Evolutionary conservation across 1,284 basidiomycete genomes (phyloP).

Genomic region (Flammula alnicola): DNA sequence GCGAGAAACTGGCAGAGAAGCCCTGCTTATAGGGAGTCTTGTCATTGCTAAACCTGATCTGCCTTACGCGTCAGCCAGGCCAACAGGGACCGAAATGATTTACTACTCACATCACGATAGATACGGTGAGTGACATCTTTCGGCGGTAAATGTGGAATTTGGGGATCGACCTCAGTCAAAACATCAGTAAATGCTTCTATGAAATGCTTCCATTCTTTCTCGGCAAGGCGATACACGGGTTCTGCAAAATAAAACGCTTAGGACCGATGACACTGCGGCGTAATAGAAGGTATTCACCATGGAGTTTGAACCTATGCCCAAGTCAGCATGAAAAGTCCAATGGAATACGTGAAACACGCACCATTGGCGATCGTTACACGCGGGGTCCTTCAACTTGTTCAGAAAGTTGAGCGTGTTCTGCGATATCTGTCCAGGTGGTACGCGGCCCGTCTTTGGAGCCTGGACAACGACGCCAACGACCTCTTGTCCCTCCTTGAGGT

Average conservation of each 20-base stretch:
- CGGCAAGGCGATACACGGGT: conserved; percentile 80
- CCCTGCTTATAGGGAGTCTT: conserved; percentile 91
- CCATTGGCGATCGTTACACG: conserved; percentile 89
- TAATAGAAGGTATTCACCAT: conserved; percentile 50
- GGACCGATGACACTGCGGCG: not conserved
- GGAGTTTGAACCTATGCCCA: conserved; percentile 69
- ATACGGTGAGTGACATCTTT: conserved; percentile 88
- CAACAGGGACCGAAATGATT: not conserved
- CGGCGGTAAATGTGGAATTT: conserved; percentile 84
- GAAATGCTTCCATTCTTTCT: conserved; percentile 89
- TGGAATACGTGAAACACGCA: conserved; percentile 36
- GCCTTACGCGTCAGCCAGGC: conserved; percentile 5
- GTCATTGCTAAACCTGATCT: conserved; percentile 92
- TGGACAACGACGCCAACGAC: conserved; percentile 69
- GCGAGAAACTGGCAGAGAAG: conserved; percentile 79
- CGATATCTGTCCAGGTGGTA: conserved; percentile 85
- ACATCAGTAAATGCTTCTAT: conserved; percentile 70
- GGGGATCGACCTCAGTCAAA: conserved; percentile 73
- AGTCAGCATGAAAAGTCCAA: not conserved
- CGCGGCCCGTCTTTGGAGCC: conserved; percentile 82
- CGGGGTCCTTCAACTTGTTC: conserved; percentile 68
- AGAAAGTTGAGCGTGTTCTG: conserved; percentile 85
- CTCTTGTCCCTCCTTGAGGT: conserved; percentile 69
- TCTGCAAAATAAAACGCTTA: conserved; percentile 48
- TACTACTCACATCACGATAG: conserved; percentile 72